Evolutionary conservation across 2,329 filamentous ascomycete species (phyloP).

Genomic region (Monosporascus ibericus): DNA sequence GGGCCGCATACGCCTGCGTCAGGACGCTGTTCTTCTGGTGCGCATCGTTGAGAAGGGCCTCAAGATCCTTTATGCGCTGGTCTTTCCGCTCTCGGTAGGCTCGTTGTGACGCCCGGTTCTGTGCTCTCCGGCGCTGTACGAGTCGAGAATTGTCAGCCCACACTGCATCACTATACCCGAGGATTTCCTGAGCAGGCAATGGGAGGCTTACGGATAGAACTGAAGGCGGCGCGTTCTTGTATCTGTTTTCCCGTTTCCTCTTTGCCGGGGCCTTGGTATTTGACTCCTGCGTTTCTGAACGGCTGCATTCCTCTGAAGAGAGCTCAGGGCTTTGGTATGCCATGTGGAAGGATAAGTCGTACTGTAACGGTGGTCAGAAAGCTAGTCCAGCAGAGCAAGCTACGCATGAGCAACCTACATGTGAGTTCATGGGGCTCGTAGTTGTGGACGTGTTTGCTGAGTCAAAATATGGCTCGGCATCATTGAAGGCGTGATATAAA

Average conservation of each 20-base stretch:
- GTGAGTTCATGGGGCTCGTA: constrained; percentile 31
- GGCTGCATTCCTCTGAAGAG: constrained; percentile 15
- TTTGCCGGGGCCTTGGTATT: constrained; percentile 34
- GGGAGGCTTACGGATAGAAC: constrained; percentile 39
- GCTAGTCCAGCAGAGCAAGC: not conserved
- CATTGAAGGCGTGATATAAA: constrained; percentile 28
- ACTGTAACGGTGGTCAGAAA: constrained; percentile 20
- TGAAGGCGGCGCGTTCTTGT: constrained; percentile 45
- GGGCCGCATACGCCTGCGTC: constrained; percentile 44
- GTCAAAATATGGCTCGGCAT: constrained; percentile 31
- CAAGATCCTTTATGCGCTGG: constrained; percentile 59
- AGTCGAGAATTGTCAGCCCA: not conserved
- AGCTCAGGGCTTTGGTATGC: constrained; percentile 19
- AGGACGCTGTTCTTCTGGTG: constrained; percentile 50
- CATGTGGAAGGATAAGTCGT: constrained; percentile 24
- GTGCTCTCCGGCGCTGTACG: constrained; percentile 47
- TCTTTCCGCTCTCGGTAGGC: constrained; percentile 59
- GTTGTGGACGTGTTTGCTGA: constrained; percentile 27
- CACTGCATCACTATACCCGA: not conserved
- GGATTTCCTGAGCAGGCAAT: not conserved
- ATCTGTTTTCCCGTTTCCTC: constrained; percentile 45
- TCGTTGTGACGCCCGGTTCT: constrained; percentile 55
- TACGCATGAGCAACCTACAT: constrained; percentile 20
- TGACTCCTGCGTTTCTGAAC: constrained; percentile 16
- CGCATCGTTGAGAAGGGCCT: constrained; percentile 47